These are phyloP conservation scores for Gomphus bonarii DNA, from an alignment of 1,284 basidiomycete genomes.

Conservation along the genomic window DNA sequence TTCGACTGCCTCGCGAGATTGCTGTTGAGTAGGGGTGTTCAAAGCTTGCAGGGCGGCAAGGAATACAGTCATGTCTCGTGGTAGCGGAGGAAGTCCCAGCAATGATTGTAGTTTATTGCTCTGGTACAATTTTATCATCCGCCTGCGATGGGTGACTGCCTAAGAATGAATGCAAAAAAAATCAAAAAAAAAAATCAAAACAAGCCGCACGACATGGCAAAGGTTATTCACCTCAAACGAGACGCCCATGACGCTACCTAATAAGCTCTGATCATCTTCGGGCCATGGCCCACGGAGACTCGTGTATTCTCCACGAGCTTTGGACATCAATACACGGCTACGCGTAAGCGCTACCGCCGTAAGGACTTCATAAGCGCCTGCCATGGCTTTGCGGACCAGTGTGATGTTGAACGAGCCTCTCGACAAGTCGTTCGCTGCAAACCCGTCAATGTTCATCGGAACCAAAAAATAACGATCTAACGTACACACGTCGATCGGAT, in stretches of 20 bases:
- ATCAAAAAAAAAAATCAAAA: conserved; percentile 12
- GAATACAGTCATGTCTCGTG: conserved; percentile 7
- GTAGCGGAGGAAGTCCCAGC: conserved; percentile 35
- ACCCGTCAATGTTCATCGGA: background rate
- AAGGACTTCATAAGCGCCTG: conserved; percentile 82
- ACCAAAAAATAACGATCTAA: conserved; percentile 15
- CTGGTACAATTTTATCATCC: conserved; percentile 65
- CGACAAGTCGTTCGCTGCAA: conserved; percentile 85
- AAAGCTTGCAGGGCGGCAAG: conserved; percentile 9
- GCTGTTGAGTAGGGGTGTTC: conserved; percentile 12
- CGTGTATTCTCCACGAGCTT: conserved; percentile 5
- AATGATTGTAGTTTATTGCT: conserved; percentile 49
- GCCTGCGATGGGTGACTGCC: conserved; percentile 61
- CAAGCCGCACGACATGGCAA: background rate
- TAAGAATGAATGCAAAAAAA: conserved; percentile 21
- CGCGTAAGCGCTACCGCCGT: conserved; percentile 54
- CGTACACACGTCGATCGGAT: conserved; percentile 86
- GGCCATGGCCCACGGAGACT: conserved; percentile 22
- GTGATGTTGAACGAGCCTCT: conserved; percentile 79
- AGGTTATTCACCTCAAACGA: conserved; percentile 59
- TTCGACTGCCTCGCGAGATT: conserved; percentile 20
- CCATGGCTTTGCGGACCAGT: conserved; percentile 74
- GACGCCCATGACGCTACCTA: conserved; percentile 74
- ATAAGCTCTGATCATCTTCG: conserved; percentile 62
- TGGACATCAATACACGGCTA: conserved; percentile 39